Evolutionary conservation across 768 basidiomycete species (phyloP), one percentile per base, ranked within the genome.

Genomic region (Boletellus ananiceps): DNA sequence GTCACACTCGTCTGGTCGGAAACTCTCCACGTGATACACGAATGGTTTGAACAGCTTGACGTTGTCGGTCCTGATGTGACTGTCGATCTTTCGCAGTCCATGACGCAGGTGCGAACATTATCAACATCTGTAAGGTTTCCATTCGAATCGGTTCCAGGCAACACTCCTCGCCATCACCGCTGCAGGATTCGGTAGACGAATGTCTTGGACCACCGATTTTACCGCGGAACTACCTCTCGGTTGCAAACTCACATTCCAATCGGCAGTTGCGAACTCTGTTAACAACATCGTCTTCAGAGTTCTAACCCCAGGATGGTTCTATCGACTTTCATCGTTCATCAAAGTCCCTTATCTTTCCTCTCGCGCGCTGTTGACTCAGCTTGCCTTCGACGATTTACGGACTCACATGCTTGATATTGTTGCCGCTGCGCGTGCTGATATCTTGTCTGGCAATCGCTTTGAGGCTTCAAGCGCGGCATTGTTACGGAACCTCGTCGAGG

Each of bases 1-100:
- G 67, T 73, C 47, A 70, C 73, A 6, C 63, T 78, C n/a, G 76
- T 76, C 5, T 79, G 78, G 78, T 57, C 61, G 14, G 76, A 79
- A 54, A 67, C 72, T 0, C 63, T 70, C 8, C 69, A 68, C 29
- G 59, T 75, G 2, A 50, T 70, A 8, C 55, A 71, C 21, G 72
- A 77, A 52, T 76, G 75, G 75, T 71, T 76, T 40, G 56, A 62
- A 13, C 59, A 70, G 16, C 56, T 78, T 7, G 71, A 73, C 12
- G 18, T 31, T 33, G 18, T 33, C 29, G 48, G 55, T 31, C 19
- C 40, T 21, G 66, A 63, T 14, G 34, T 68, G 13, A 44, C 64
- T 2, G 6, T 63, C 18, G 49, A 66, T 44, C 13, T 56, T 14
- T 14, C 52, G 14, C 35, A 32, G 5, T 15, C 40, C 25, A 49